Conservation (phyloP, 2,329 filamentous ascomycete genomes). For the Talaromyces funiculosus region DNA sequence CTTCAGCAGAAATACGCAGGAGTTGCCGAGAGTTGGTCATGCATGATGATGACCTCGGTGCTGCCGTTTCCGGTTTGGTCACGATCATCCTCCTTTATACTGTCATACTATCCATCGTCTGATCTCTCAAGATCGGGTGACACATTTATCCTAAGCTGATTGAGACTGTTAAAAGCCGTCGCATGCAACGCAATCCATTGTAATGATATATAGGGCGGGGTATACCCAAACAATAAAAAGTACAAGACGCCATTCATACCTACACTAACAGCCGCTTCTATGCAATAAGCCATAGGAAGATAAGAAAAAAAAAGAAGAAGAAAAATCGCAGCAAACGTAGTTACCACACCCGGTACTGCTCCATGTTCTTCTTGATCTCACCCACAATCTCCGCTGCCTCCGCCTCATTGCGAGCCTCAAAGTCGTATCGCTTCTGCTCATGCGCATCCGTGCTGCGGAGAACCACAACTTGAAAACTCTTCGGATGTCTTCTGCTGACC, state of each 20-base stretch:
- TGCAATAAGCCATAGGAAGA: conserved; percentile 1
- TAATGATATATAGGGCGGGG: neutral
- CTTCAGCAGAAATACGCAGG: neutral
- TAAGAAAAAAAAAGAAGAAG: neutral
- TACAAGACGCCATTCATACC: neutral
- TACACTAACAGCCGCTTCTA: neutral
- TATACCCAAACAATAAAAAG: neutral
- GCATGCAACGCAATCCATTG: neutral
- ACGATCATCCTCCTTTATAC: neutral
- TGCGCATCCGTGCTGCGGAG: conserved; percentile 56
- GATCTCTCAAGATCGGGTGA: neutral
- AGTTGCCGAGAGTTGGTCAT: neutral
- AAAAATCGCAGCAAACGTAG: conserved; percentile 20
- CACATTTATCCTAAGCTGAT: neutral
- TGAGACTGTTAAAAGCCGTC: neutral
- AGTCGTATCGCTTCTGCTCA: conserved; percentile 63
- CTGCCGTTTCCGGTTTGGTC: neutral
- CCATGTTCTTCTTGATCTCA: conserved; percentile 58
- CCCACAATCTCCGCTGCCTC: conserved; percentile 59
- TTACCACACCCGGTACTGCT: conserved; percentile 37
- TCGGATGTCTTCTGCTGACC: conserved; percentile 58
- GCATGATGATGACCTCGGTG: neutral
- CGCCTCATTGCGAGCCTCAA: conserved; percentile 53
- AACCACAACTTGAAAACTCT: conserved; percentile 58
- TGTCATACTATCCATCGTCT: neutral